Conservation (phyloP, 805 yeast species). For the Hyphopichia homilentoma region DNA sequence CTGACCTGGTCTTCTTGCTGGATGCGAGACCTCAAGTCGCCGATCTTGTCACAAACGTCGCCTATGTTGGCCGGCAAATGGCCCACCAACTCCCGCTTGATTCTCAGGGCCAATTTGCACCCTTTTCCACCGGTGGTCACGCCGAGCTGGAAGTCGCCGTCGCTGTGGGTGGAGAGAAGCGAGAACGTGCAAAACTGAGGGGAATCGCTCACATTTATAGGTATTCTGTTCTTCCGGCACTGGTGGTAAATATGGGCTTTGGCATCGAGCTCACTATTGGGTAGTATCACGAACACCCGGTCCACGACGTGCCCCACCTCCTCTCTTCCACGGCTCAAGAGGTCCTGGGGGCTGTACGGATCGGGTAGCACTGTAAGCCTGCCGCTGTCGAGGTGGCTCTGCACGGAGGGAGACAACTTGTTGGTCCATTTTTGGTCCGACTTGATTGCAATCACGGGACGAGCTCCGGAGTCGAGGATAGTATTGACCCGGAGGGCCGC, state of each 20-base stretch:
- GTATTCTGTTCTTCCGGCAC: conserved; percentile 67
- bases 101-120: conserved; percentile 76
- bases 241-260: conserved; percentile 41
- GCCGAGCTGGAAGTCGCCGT: conserved; percentile 77
- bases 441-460: conserved; percentile 46
- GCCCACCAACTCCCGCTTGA: conserved; percentile 68
- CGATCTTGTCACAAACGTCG: conserved; percentile 64
- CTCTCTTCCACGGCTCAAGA: conserved; percentile 56
- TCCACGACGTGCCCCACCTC: conserved; percentile 68
- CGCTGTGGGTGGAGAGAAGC: conserved; percentile 62
- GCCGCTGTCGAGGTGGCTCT: background rate
- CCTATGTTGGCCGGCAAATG: conserved; percentile 69
- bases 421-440: conserved; percentile 21
- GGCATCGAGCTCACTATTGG: conserved; percentile 18
- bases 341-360: conserved; percentile 38
- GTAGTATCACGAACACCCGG: conserved; percentile 62
- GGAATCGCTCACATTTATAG: conserved; percentile 74
- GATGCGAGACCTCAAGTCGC: conserved; percentile 55
- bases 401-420: conserved; percentile 13
- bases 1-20: conserved; percentile 47
- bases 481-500: conserved; percentile 45
- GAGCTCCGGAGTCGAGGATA: conserved; percentile 53
- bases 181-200: conserved; percentile 74
- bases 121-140: conserved; percentile 87
- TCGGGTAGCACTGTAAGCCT: conserved; percentile 1